These are phyloP conservation scores for Ustilago lituana DNA, from an alignment of 1,284 basidiomycete genomes.

Conservation along the genomic window DNA sequence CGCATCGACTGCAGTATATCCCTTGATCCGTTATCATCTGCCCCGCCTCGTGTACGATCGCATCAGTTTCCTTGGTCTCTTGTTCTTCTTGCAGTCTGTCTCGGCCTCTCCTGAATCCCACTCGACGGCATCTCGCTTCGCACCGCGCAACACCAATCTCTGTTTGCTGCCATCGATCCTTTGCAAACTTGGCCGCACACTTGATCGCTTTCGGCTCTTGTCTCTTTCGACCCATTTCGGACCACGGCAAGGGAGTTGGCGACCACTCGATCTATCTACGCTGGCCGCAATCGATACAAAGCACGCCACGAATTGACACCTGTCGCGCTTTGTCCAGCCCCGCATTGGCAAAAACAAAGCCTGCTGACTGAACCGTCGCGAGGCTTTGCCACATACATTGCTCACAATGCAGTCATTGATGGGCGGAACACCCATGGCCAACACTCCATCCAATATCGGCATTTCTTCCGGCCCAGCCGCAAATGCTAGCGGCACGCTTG, in stretches of 20 bases:
- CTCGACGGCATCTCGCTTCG: not conserved
- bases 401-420: slow-evolving; percentile 45
- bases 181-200: too few species aligned
- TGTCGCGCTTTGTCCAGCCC: too few species aligned
- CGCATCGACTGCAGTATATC: not conserved
- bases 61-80: slow-evolving; percentile 1
- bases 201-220: too few species aligned
- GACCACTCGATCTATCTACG: too few species aligned
- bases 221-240: too few species aligned
- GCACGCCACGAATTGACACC: too few species aligned
- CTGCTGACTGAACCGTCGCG: too few species aligned
- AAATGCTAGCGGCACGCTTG: not conserved
- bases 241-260: too few species aligned
- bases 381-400: too few species aligned
- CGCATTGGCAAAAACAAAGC: too few species aligned
- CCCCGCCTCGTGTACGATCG: slow-evolving; percentile 6
- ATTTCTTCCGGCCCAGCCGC: slow-evolving; percentile 33
- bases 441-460: slow-evolving; percentile 50
- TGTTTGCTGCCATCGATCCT: not conserved
- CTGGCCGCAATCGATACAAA: too few species aligned
- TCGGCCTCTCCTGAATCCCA: too few species aligned
- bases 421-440: slow-evolving; percentile 49
- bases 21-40: not conserved
- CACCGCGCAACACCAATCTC: not conserved
- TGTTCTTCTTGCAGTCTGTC: not conserved